phyloP scores from a whole-genome alignment of 352 stramenopile genomes.

The Globisporangium camurandrum region DNA sequence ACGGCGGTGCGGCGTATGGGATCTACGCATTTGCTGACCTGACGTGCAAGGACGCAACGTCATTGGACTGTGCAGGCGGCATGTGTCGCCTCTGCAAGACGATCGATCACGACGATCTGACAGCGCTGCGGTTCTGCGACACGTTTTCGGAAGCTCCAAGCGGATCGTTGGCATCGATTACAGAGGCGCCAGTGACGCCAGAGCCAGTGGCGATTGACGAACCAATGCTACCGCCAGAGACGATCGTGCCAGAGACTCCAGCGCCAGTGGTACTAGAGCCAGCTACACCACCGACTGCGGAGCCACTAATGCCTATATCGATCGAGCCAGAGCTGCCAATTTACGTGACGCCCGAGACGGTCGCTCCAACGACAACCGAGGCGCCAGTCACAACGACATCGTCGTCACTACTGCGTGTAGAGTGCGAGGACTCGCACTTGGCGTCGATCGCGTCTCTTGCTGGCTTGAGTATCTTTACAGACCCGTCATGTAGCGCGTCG shows the following conservation, averaged over 20 bases:
- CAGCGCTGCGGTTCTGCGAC: neutral
- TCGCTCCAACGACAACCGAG: no score
- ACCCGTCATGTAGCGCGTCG: neutral
- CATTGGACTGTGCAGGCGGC: neutral
- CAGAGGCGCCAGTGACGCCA: no score
- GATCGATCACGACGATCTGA: neutral
- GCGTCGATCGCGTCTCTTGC: neutral
- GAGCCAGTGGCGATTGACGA: no score
- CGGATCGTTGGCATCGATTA: no score
- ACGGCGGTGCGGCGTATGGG: neutral
- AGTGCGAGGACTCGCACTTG: conserved; percentile 1
- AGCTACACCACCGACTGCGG: no score
- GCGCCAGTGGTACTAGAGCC: no score
- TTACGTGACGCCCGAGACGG: no score
- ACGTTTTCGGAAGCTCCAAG: neutral
- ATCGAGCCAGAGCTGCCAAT: no score
- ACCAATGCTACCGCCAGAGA: no score
- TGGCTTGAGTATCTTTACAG: neutral
- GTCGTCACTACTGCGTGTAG: neutral
- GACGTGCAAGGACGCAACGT: neutral
- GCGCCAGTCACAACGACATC: neutral
- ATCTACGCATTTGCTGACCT: neutral
- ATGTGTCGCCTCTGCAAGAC: conserved; percentile 2
- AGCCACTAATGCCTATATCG: no score
- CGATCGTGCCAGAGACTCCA: no score